Evolutionary conservation across 768 basidiomycete species (phyloP).

Genomic region (Mycena chlorophos): DNA sequence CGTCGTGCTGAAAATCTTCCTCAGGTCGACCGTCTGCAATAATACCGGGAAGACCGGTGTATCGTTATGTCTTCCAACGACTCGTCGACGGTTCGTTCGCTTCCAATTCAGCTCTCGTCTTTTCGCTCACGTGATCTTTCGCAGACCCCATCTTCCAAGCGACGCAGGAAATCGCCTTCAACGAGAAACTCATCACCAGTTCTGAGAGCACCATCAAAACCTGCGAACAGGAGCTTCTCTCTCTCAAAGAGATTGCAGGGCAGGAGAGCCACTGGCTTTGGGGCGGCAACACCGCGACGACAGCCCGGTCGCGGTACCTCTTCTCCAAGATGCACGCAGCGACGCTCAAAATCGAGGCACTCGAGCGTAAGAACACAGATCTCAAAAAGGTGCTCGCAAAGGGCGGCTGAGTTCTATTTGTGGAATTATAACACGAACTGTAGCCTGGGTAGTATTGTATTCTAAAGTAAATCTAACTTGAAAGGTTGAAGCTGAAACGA

Average conservation of each 20-base stretch:
- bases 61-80: constrained; percentile 79
- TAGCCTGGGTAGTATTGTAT: too few species aligned
- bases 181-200: constrained; percentile 61
- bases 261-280: constrained; percentile 46
- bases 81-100: constrained; percentile 84
- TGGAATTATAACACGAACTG: too few species aligned
- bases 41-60: constrained; percentile 88
- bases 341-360: constrained; percentile 61
- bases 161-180: constrained; percentile 77
- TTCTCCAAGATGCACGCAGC: constrained; percentile 73
- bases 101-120: too few species aligned
- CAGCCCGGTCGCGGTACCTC: constrained; percentile 64
- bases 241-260: constrained; percentile 64
- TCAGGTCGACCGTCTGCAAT: constrained; percentile 84
- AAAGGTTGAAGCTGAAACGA: too few species aligned
- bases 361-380: constrained; percentile 72
- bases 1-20: not conserved
- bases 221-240: constrained; percentile 75
- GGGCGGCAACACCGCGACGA: constrained; percentile 48
- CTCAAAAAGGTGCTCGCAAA: constrained; percentile 60
- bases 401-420: constrained; percentile 27
- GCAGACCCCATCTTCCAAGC: constrained; percentile 78
- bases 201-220: constrained; percentile 64
- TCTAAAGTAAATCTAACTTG: too few species aligned
- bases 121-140: too few species aligned